Base-by-base conservation (phyloP, 2,329 filamentous ascomycete genomes). In the Canariomyces notabilis region DNA sequence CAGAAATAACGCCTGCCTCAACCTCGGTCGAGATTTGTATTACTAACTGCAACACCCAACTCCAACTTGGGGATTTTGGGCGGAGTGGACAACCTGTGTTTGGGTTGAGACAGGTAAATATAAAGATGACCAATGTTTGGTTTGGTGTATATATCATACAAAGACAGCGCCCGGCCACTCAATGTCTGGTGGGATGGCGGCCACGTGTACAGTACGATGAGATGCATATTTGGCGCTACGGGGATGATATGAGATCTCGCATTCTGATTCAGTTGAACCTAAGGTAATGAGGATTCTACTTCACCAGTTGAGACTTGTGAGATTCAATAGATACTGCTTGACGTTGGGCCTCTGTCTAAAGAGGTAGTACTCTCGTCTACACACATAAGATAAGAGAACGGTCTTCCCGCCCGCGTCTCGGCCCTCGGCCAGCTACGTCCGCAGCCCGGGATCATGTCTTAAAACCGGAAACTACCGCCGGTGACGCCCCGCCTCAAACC, bases 1-100 rank as follows among this genome's bases (percentile, higher is more conserved):
- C 78, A 89, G 65, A 96, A 95, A 68, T 97, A 74, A 62, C 44
- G 26, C 26, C 2, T 9, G 20, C n/a, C 21, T 23, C 33, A 9
- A 16, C 32, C 7, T 36, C 7, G 26, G 14, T 32, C 44, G 39
- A 31, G 37, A 18, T 37, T 15, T 51, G 41, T 49, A 49, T 21
- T 41, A 48, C 26, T 41, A 48, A 31, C 40, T 48, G 23, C 12
- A 35, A 2, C 11, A 22, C 6, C 20, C n/a, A n/a, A n/a, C n/a
- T n/a, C n/a, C n/a, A n/a, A n/a, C n/a, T 8, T 19, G 26, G 32
- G 36, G 21, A 29, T 29, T 12, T 29, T 11, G n/a, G n/a, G 14
- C 14, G 26, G 26, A 12, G 7, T 26, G 6, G 26, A 12, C 26
- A 29, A 29, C 26, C 14, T 29, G n/a, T 29, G 7, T 9, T 29